Evolutionary conservation across 805 yeast species (phyloP), one percentile per base, ranked within the genome.

Genomic region (Wickerhamomyces kurtzmanii): DNA sequence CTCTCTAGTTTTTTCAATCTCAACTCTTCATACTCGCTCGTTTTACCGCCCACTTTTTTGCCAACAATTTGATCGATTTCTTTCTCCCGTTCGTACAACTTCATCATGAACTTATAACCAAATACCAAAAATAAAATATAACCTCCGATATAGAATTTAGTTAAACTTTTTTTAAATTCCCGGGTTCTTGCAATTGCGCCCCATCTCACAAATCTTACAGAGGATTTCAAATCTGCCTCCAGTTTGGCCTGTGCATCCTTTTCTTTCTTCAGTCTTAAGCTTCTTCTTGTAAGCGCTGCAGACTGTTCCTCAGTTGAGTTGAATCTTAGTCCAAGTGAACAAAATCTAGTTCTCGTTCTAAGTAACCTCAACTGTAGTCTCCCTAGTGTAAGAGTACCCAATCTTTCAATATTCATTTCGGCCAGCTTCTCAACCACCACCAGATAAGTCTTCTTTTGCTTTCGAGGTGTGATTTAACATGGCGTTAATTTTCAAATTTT

Each of bases 61-160:
- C 45, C 38, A 42, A 54, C 32, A 48, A 69, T 35, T 38, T 43
- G 33, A 49, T 58, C 66, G 33, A 73, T 54, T 43, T 78, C 84
- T 32, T 68, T 59, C 36, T 81, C 89, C 51, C 75, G 75, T 24
- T 61, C 54, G 48, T 69, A 80, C 28, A 79, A 49, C 42, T 78
- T 80, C 40, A 72, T 62, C 73, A 80, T 75, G 47, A 75, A 74
- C 44, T 65, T 65, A 32, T 71, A 63, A 29, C 84, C 82, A 32
- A 75, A 68, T 13, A 68, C 57, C 17, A 74, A 48, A 43, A 77
- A 68, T 8, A 67, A 55, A 2, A 61, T 59, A 46, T 79, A 79
- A 3, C 72, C 66, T n/a, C 68, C 71, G 23, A 81, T 46, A 36
- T 79, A 70, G 45, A 65, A 72, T 39, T 71, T 69, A 5, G 86